Conservation (phyloP, 257 asterid genomes). For the Cinchona pubescens region DNA sequence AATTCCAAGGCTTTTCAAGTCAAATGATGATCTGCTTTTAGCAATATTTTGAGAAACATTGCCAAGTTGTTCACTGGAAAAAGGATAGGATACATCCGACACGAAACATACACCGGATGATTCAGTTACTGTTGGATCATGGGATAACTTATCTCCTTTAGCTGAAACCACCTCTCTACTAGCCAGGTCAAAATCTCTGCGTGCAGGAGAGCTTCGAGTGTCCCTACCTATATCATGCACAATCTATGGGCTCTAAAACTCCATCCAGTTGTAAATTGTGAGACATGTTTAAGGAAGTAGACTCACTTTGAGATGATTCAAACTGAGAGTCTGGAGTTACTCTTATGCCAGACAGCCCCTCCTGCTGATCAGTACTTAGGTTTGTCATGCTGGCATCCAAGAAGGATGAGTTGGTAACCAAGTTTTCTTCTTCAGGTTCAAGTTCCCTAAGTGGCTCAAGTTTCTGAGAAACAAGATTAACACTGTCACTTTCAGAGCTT, state of each 20-base stretch:
- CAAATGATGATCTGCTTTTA: conserved; percentile 38
- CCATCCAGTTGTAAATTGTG: conserved; percentile 36
- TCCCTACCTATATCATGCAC: conserved; percentile 35
- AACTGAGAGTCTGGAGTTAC: conserved; percentile 23
- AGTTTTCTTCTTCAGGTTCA: conserved; percentile 38
- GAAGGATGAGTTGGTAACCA: conserved; percentile 35
- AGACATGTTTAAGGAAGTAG: conserved; percentile 21
- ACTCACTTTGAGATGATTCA: conserved; percentile 44
- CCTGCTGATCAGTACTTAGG: too few species aligned
- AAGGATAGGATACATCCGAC: conserved; percentile 33
- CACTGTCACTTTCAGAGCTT: conserved; percentile 39
- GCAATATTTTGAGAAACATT: conserved; percentile 33
- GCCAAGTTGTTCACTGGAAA: conserved; percentile 43
- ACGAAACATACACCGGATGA: conserved; percentile 31
- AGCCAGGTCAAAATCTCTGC: conserved; percentile 25
- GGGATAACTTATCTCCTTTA: conserved; percentile 37
- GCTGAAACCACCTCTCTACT: conserved; percentile 28
- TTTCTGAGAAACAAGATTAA: conserved; percentile 32
- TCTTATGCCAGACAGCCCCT: too few species aligned
- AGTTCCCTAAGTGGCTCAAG: conserved; percentile 32
- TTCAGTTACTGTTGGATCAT: conserved; percentile 30
- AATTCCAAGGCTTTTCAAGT: conserved; percentile 46
- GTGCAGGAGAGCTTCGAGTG: conserved; percentile 34
- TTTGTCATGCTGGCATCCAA: too few species aligned
- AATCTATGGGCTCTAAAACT: conserved; percentile 38